Evolutionary conservation across 2,329 filamentous ascomycete species (phyloP), one percentile per base, ranked within the genome.

Genomic region (Exserohilum rostratum): DNA sequence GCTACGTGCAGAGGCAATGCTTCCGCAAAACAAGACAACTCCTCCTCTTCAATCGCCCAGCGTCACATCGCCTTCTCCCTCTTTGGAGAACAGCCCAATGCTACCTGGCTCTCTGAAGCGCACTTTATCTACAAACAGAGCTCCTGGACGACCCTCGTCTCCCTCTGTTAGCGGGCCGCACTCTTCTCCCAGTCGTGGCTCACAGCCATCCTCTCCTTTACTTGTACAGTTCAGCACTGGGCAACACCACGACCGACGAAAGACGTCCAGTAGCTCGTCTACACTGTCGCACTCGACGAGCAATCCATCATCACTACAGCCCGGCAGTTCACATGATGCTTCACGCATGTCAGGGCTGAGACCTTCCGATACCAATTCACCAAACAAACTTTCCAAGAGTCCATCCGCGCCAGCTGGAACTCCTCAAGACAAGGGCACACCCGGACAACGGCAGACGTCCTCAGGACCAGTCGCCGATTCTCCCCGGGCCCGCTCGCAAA

Each of bases 211-310:
- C 0, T 96, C 91, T 5, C 95, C 95, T 0, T 80, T 99, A n/a
- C 82, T 98, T n/a, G 90, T 98, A 7, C 96, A 95, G 5, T 99
- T 99, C 74, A 91, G 93, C 55, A 90, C 93, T 11, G 90, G 90
- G 5, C 90, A 91, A 64, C 87, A 88, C 50, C 84, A 86, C 48
- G 93, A 98, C 55, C 86, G 93, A 56, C 86, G 95, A 43, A 99
- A 99, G 79, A 91, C 91, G 5, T 98, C 95, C 3, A 96, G 90
- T 69, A 93, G 90, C 61, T 91, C 91, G 1, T 96, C 92, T 3
- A 90, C 86, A 53, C 80, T 95, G 39, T 95, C 92, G 0, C 90
- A 95, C 62, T 89, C 92, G 62, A 90, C 90, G 1, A 85, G 80
- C 65, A 82, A 72, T 53, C 67, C 67, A 9, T 61, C 80, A 22